phyloP scores from a whole-genome alignment of 1,284 basidiomycete species.

The Cutaneotrichosporon mucoides region DNA sequence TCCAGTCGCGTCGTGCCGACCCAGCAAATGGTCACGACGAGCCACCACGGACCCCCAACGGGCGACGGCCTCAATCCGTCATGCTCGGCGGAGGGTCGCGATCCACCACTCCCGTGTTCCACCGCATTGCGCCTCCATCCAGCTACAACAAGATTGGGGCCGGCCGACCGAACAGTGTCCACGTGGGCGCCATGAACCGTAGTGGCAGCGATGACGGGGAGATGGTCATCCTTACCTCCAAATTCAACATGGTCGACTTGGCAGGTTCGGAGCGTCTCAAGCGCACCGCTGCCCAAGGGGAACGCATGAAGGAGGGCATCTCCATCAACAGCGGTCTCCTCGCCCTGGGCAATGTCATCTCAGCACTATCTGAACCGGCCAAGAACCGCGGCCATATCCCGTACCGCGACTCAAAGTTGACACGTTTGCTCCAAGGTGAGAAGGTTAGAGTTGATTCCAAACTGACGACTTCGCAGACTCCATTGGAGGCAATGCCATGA shows the following conservation, averaged over 20 bases:
- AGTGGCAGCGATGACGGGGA: slow-evolving; percentile 60
- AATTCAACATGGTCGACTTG: slow-evolving; percentile 98
- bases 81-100: slow-evolving; percentile 15
- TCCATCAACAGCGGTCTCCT: slow-evolving; percentile 95
- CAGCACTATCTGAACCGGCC: slow-evolving; percentile 88
- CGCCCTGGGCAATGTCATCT: slow-evolving; percentile 96
- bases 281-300: slow-evolving; percentile 86
- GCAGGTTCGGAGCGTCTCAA: slow-evolving; percentile 96
- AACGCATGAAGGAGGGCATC: slow-evolving; percentile 94
- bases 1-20: slow-evolving; percentile 55
- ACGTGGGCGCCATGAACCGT: slow-evolving; percentile 39
- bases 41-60: slow-evolving; percentile 14
- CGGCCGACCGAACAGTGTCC: slow-evolving; percentile 64
- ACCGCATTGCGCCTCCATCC: slow-evolving; percentile 9
- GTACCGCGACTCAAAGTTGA: slow-evolving; percentile 96
- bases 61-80: slow-evolving; percentile 20
- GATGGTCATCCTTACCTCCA: slow-evolving; percentile 85
- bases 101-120: slow-evolving; percentile 19
- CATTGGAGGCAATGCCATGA: slow-evolving; percentile 95
- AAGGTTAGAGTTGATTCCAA: too few species aligned
- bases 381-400: slow-evolving; percentile 67
- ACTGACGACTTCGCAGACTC: slow-evolving; percentile 58
- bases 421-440: slow-evolving; percentile 68
- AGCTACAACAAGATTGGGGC: slow-evolving; percentile 15
- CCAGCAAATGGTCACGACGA: slow-evolving; percentile 4